Evolutionary conservation across 208 protist species (phyloP), one percentile per base, ranked within the genome.

Genomic region (Wallacemonas sp.): DNA sequence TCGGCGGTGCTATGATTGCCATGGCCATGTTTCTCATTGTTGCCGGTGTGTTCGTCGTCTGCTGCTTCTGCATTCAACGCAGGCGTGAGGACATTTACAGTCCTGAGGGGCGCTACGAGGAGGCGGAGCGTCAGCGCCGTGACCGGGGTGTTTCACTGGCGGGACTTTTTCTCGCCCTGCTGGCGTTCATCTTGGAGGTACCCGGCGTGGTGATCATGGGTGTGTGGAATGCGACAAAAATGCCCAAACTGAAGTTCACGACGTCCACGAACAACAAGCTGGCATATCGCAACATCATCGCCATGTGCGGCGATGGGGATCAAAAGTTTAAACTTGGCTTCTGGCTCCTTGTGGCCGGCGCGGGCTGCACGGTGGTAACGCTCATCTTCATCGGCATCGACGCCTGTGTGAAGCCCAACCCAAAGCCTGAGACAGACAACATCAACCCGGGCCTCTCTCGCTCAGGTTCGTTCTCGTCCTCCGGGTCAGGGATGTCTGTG

Each of bases 131-230:
- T 22, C 51, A 58, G 51, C 51, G 51, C 26, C 51, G 51, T 11
- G 51, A 58, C 44, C 38, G 59, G 0, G 59, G 36, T 15, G 22
- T 47, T 17, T 51, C 41, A 2, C 27, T 64, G n/a, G 59, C 42
- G 26, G 6, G 27, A 24, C 24, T 64, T 5, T 53, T 64, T 30
- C 51, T 72, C 27, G 21, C 45, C 4, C 27, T 64, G 17, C 22
- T 66, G 2, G 53, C 61, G 8, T 3, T 14, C 8, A 31, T 58
- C 4, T 26, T 58, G 51, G 51, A 58, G 26, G 41, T 58, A 11
- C 51, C 51, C 2, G n/a, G 30, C 51, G 31, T 58, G 11, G 66
- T 77, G 12, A 33, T 72, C 0, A 17, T 78, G 2, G 31, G 54
- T 9, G 42, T 58, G n/a, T 46, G 63, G 19, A 59, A 55, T 33